These are phyloP conservation scores for Tylopilus felleus DNA, from an alignment of 768 basidiomycete genomes.

Conservation along the genomic window DNA sequence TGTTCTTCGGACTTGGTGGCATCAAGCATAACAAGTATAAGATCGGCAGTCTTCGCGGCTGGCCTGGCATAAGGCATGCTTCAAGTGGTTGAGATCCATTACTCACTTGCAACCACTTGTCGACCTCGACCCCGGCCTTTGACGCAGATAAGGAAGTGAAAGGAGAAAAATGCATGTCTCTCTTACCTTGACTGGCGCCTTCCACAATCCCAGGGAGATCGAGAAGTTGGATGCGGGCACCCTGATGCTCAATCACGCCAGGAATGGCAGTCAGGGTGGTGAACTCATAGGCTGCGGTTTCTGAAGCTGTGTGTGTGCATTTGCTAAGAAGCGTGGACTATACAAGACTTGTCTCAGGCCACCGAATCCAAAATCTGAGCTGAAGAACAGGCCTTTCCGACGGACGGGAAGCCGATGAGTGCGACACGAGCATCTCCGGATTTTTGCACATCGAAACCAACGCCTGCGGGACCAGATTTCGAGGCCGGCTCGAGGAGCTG, in stretches of 20 bases:
- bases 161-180: background rate
- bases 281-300: conserved; percentile 92
- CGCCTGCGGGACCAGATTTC: conserved; percentile 77
- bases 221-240: conserved; percentile 87
- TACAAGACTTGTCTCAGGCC: conserved; percentile 3
- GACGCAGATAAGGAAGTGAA: background rate
- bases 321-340: conserved; percentile 91
- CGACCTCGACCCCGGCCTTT: conserved; percentile 85
- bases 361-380: background rate
- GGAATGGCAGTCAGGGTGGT: conserved; percentile 95
- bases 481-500: conserved; percentile 89
- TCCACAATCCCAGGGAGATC: conserved; percentile 97
- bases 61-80: conserved; percentile 6
- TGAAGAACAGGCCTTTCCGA: conserved; percentile 63
- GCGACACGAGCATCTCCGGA: conserved; percentile 89
- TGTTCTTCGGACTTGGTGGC: conserved; percentile 94
- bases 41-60: conserved; percentile 89
- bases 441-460: conserved; percentile 87
- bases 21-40: conserved; percentile 91
- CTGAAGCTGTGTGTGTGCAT: conserved; percentile 86
- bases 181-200: conserved; percentile 74
- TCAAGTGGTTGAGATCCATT: background rate
- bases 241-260: conserved; percentile 95
- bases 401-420: conserved; percentile 93
- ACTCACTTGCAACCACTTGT: conserved; percentile 88